Evolutionary conservation across 768 basidiomycete genomes (phyloP).

Genomic region (Rhizopogon salebrosus): DNA sequence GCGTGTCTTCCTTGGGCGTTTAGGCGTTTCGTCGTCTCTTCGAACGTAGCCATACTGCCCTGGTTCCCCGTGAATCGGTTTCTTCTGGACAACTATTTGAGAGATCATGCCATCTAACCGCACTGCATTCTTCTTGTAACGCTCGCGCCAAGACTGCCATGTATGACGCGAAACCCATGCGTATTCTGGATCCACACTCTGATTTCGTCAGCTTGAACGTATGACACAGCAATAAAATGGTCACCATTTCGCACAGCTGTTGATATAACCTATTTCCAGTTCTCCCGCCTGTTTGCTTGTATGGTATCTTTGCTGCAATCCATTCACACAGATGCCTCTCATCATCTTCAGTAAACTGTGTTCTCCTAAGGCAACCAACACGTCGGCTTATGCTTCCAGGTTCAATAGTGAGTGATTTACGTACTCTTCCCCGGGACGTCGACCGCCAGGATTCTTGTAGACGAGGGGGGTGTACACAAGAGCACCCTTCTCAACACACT

Average conservation of each 20-base stretch:
- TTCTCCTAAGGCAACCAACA: slow-evolving; percentile 44
- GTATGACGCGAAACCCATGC: slow-evolving; percentile 79
- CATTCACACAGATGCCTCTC: slow-evolving; percentile 70
- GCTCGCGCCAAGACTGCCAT: slow-evolving; percentile 87
- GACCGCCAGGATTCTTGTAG: slow-evolving; percentile 80
- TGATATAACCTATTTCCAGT: slow-evolving; percentile 82
- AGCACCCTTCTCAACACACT: slow-evolving; percentile 66
- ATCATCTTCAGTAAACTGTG: slow-evolving; percentile 73
- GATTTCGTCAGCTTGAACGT: not conserved
- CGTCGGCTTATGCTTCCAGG: not conserved
- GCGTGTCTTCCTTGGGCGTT: slow-evolving; percentile 47
- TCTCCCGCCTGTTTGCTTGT: slow-evolving; percentile 75
- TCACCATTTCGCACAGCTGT: slow-evolving; percentile 70
- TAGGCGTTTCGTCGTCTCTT: slow-evolving; percentile 64
- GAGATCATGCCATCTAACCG: slow-evolving; percentile 64
- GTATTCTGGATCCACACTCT: slow-evolving; percentile 68
- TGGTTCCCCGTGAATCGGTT: slow-evolving; percentile 65
- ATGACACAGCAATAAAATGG: slow-evolving; percentile 4
- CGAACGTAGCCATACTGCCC: slow-evolving; percentile 83
- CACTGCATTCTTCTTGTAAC: slow-evolving; percentile 77
- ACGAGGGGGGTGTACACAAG: slow-evolving; percentile 69
- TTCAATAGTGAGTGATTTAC: slow-evolving; percentile 17
- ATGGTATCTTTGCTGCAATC: slow-evolving; percentile 81
- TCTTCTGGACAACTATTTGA: slow-evolving; percentile 64
- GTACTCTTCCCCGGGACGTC: slow-evolving; percentile 78